Evolutionary conservation across 2,329 filamentous ascomycete species (phyloP), one percentile per base, ranked within the genome.

Genomic region (Diaporthe sp.): DNA sequence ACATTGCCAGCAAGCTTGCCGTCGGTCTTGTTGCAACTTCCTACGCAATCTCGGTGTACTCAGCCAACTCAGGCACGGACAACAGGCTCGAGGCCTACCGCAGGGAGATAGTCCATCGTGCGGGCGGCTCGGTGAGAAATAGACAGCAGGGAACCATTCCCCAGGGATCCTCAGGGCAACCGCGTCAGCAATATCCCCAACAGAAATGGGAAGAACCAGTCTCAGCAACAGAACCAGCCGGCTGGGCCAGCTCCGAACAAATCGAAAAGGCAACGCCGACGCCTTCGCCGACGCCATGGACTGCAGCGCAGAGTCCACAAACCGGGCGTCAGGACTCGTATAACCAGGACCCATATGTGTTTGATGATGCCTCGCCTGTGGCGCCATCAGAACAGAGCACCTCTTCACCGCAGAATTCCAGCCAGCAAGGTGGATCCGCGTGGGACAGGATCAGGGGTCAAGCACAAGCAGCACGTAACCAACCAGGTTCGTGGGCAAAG

Each of bases 1-100:
- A 79, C 12, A 74, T 80, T 31, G 65, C 79, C 0, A 72, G 76
- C 46, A 81, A 77, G 71, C 17, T 85, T 51, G 77, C 78, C 1
- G 73, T 80, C 31, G 72, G 77, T 10, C 57, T 83, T 15, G 77
- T 86, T 28, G 80, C 84, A 46, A 73, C 75, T 61, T 84, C 82
- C 3, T 78, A 82, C 28, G 79, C 82, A 44, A 79, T 81, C 2
- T 78, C 75, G n/a, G 65, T 68, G 10, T 75, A 65, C 31, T 34
- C 57, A 39, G 70, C 73, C 22, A 69, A 57, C 39, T 37, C 46
- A n/a, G 46, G 37, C 28, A 15, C 39, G 3, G 77, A 78, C 34
- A 68, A 74, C 31, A 72, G 77, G 42, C 77, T 78, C 5, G 53
- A 74, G 25, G 25, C 58, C 25, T 73, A 65, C 49, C 58, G 71